A percentile compares a stretch with the other conserved stretches of the same genome.
These are phyloP conservation scores for Colletotrichum sp. DNA, from an alignment of 2,329 filamentous ascomycete genomes.

Conservation along the genomic window DNA sequence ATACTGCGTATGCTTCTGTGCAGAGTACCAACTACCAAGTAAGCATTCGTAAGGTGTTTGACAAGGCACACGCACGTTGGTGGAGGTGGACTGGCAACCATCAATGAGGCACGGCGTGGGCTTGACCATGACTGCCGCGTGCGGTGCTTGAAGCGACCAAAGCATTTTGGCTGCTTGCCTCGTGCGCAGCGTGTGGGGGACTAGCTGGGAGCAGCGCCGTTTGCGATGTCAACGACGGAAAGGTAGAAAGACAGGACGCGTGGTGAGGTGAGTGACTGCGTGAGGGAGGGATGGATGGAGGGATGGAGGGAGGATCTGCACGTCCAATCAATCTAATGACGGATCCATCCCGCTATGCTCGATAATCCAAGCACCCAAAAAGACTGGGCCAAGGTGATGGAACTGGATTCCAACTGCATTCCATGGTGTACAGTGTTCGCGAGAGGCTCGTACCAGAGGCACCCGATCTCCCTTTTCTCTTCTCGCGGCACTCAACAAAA, in stretches of 20 bases:
- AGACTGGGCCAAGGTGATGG: constrained; percentile 1
- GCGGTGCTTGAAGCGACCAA: constrained; percentile 5
- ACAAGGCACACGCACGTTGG: neutral
- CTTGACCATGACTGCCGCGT: neutral
- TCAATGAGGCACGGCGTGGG: neutral
- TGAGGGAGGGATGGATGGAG: neutral
- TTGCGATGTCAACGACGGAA: neutral
- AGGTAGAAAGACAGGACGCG: neutral
- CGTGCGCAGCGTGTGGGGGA: constrained; percentile 5
- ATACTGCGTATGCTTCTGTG: neutral
- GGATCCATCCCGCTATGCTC: constrained; percentile 14
- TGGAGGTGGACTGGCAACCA: neutral
- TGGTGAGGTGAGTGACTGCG: neutral
- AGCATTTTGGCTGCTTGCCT: constrained; percentile 3
- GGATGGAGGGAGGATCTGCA: neutral
- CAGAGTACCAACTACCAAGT: neutral
- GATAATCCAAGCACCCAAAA: neutral
- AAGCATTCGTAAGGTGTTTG: neutral
- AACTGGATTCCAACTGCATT: constrained; percentile 11
- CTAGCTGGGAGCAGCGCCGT: constrained; percentile 3
- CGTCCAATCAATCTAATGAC: neutral
- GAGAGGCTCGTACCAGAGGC: neutral
- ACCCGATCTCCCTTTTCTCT: neutral
- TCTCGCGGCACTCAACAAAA: neutral
- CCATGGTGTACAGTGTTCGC: neutral